Conservation (phyloP, 1,284 basidiomycete species). For the Anthracocystis setariae region DNA sequence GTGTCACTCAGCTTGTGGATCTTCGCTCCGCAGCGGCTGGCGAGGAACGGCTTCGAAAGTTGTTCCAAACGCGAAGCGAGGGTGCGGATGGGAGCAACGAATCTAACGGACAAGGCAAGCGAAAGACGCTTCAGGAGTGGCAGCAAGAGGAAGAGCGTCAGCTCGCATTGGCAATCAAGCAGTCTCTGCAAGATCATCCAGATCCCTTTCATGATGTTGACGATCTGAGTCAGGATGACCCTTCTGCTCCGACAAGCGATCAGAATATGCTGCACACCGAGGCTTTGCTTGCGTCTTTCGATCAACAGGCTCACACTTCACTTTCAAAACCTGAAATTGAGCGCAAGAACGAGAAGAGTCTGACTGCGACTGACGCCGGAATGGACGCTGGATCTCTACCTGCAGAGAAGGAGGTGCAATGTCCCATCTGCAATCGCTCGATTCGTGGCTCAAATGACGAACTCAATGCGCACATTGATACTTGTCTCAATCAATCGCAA, state of each 20-base stretch:
- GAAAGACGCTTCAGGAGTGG: too few relatives aligned
- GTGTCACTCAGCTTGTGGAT: constrained; percentile 55
- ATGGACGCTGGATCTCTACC: neutral
- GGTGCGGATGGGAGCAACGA: constrained; percentile 1
- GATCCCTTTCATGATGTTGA: constrained; percentile 27
- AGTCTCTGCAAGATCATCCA: constrained; percentile 26
- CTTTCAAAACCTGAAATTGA: neutral
- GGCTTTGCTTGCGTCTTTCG: neutral
- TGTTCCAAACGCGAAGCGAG: constrained; percentile 21
- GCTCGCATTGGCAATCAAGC: constrained; percentile 43
- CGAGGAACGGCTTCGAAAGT: constrained; percentile 33
- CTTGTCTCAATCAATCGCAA: constrained; percentile 35
- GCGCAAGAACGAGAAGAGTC: neutral
- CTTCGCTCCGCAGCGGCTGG: constrained; percentile 40
- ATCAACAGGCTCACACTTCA: neutral
- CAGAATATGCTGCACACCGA: neutral
- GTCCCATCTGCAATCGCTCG: constrained; percentile 35
- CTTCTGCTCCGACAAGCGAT: constrained; percentile 1
- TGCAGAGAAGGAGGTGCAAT: constrained; percentile 12
- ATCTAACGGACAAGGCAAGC: neutral
- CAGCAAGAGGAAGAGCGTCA: constrained; percentile 32
- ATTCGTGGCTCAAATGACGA: constrained; percentile 33
- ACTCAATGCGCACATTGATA: constrained; percentile 53
- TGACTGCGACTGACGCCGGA: neutral
- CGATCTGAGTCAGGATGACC: constrained; percentile 38